Percentiles rank a stretch among this genome's conserved stretches.
Conservation (phyloP, 129 eudicot genomes). For the Apium graveolens region DNA sequence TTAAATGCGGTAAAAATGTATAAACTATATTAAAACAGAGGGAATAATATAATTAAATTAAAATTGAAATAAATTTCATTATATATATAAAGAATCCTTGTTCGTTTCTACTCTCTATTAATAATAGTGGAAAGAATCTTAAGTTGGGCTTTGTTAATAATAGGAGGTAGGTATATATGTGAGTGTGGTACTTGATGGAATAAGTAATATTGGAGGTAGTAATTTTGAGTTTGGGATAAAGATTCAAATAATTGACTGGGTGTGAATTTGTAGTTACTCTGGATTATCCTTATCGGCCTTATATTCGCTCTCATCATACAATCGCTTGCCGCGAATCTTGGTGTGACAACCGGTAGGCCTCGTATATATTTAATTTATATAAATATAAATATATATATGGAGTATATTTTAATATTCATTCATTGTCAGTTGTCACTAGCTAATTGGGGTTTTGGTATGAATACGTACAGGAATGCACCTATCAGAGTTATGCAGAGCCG, state of each 20-base stretch:
- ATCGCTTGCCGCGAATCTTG: slow-evolving; percentile 65
- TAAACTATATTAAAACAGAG: too few relatives aligned
- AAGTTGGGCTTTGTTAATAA: too few relatives aligned
- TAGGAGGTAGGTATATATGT: too few relatives aligned
- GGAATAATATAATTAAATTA: too few relatives aligned
- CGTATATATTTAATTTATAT: too few relatives aligned
- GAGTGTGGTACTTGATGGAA: too few relatives aligned
- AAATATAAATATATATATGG: not conserved
- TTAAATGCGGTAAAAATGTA: too few relatives aligned
- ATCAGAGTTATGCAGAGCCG: slow-evolving; percentile 41
- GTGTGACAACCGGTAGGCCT: slow-evolving; percentile 50
- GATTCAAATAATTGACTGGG: not conserved
- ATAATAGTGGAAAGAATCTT: too few relatives aligned
- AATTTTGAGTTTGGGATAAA: not conserved
- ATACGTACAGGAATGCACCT: slow-evolving; percentile 31
- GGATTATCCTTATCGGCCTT: slow-evolving; percentile 50
- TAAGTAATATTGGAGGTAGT: too few relatives aligned
- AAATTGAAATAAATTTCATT: too few relatives aligned
- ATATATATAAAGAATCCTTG: too few relatives aligned
- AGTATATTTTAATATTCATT: not conserved
- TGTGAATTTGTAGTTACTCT: slow-evolving; percentile 31
- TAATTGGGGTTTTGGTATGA: not conserved
- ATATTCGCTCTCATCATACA: slow-evolving; percentile 57
- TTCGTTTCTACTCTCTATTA: too few relatives aligned
- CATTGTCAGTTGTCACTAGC: not conserved